Conservation (phyloP, 2,329 filamentous ascomycete species). For the Pyricularia pennisetigena region DNA sequence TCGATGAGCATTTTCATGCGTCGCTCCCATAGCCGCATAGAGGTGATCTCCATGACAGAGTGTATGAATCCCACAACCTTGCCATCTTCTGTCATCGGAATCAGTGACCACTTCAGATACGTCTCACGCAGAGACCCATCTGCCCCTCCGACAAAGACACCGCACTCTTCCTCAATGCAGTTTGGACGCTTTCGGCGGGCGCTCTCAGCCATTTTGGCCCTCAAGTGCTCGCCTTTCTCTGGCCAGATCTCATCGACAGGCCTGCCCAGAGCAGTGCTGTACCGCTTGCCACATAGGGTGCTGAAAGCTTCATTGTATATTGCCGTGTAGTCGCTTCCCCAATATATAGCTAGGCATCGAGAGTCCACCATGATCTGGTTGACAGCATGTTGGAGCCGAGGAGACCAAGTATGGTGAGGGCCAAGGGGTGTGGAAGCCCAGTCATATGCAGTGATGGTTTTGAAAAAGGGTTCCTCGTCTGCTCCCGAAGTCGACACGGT, state of each 20-base stretch:
- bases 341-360: conserved; percentile 46
- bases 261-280: conserved; percentile 53
- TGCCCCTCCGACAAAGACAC: conserved; percentile 32
- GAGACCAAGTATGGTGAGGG: conserved; percentile 29
- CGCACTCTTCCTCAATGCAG: conserved; percentile 31
- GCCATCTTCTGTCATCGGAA: conserved; percentile 32
- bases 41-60: conserved; percentile 35
- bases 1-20: conserved; percentile 38
- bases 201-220: conserved; percentile 25
- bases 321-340: conserved; percentile 48
- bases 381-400: conserved; percentile 29
- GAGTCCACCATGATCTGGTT: conserved; percentile 30
- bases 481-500: conserved; percentile 2
- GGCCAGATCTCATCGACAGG: conserved; percentile 50
- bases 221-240: conserved; percentile 31
- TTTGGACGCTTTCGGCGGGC: conserved; percentile 18
- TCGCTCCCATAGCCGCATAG: conserved; percentile 35
- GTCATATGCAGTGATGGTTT: conserved; percentile 27
- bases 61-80: conserved; percentile 36
- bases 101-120: conserved; percentile 37
- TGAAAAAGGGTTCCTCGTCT: conserved; percentile 23
- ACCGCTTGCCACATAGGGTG: conserved; percentile 50
- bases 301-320: conserved; percentile 68
- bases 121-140: conserved; percentile 34
- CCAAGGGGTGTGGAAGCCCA: conserved; percentile 36